Base-by-base conservation (phyloP, 2,329 filamentous ascomycete genomes). In the Drechslerella coelobrocha region DNA sequence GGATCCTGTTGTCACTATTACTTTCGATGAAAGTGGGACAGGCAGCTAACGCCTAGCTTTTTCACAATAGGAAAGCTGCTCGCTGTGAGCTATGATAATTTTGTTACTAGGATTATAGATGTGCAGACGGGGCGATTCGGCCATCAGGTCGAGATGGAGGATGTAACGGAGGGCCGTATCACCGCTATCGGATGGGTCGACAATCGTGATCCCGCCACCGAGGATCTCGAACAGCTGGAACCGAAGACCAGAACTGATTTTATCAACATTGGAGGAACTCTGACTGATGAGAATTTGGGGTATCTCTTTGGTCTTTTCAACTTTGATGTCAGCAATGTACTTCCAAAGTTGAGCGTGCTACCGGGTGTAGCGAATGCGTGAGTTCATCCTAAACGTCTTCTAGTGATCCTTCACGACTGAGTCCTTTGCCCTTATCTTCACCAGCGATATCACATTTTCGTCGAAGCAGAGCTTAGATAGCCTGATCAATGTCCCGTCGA, bases 391-490 rank as follows among this genome's bases (percentile, higher is more conserved):
- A 17, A n/a, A n/a, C n/a, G n/a, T n/a, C n/a, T n/a, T n/a, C n/a
- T n/a, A n/a, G n/a, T n/a, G n/a, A n/a, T n/a, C n/a, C n/a, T n/a
- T n/a, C n/a, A n/a, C n/a, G n/a, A n/a, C n/a, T n/a, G n/a, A n/a
- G n/a, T n/a, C n/a, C 12, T 23, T 37, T 2, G 14, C 7, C 26
- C 1, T 7, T 29, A 21, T 19, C 3, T 57, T 31, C 9, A n/a
- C n/a, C n/a, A 76, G 75, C 10, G 75, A 76, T 50, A 76, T 75
- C 37, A 74, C 73, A 8, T 76, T 76, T 60, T 75, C 74, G 10
- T 76, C 75, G 0, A 76, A 76, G 37, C 73, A 73, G 65, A 75
- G 74, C 14, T 68, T 76, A 53, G 75, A 76, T 61, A 73, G 74
- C 43, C 50, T 76, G 47, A 75, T 76, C 60, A 76, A 76, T 53